Percentiles rank a stretch among this genome's conserved stretches.
Conservation (phyloP, 441 rosid species). For the Brassica hybrid region DNA sequence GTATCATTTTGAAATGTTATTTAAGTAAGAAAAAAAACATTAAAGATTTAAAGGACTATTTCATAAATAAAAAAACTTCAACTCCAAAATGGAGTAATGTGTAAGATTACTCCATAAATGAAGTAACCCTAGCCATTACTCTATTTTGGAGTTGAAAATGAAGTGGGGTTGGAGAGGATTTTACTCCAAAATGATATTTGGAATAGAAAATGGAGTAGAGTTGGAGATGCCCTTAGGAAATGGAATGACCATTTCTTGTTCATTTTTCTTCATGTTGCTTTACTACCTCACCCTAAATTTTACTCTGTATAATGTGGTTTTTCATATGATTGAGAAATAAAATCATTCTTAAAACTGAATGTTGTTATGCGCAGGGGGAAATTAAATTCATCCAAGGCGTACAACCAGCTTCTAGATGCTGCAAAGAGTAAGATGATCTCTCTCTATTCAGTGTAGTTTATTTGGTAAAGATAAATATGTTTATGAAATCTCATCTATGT, state of each 20-base stretch:
- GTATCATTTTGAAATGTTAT: too few relatives aligned
- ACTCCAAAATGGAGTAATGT: too few relatives aligned
- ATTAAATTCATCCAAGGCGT: conserved; percentile 60
- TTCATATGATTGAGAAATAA: background rate
- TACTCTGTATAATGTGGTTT: conserved; percentile 8
- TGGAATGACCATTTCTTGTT: conserved; percentile 20
- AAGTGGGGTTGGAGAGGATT: too few relatives aligned
- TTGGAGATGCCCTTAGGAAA: too few relatives aligned
- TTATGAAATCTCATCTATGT: background rate
- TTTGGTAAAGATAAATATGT: background rate
- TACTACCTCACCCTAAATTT: background rate
- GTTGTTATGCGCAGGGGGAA: conserved; percentile 63
- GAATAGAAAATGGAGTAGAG: too few relatives aligned
- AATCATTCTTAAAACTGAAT: conserved; percentile 2
- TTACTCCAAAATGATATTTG: too few relatives aligned
- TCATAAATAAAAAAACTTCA: too few relatives aligned
- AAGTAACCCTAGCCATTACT: too few relatives aligned
- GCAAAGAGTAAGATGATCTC: conserved; percentile 73
- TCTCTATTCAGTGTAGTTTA: conserved; percentile 1
- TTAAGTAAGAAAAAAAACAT: too few relatives aligned
- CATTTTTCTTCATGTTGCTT: conserved; percentile 26
- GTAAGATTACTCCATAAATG: too few relatives aligned
- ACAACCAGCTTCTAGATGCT: conserved; percentile 71
- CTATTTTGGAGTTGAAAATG: too few relatives aligned
- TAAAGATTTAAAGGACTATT: too few relatives aligned